phyloP scores from a whole-genome alignment of 257 asterid species.

The Solanum sparsipilum region DNA sequence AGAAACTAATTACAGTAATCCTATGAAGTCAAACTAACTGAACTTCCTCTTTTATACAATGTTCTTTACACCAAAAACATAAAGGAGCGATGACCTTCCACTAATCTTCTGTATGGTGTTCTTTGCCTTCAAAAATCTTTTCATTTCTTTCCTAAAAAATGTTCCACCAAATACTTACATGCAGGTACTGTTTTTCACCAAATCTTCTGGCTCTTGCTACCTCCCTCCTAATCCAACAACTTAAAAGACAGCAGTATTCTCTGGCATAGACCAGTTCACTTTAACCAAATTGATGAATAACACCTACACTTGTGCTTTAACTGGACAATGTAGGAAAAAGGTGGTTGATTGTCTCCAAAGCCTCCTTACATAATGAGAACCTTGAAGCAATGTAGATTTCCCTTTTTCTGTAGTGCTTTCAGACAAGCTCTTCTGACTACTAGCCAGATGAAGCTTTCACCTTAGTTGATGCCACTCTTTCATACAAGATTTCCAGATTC shows the following conservation, averaged over 20 bases:
- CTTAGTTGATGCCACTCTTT: neutral
- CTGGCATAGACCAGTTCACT: neutral
- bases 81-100: neutral
- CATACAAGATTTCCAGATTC: neutral
- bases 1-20: neutral
- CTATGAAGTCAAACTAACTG: neutral
- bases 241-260: neutral
- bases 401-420: neutral
- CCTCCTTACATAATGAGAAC: neutral
- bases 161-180: neutral
- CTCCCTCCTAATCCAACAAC: neutral
- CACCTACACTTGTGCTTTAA: neutral
- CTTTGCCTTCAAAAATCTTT: neutral
- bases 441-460: neutral
- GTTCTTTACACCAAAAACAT: neutral
- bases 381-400: neutral
- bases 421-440: neutral
- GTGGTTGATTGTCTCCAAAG: neutral
- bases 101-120: neutral
- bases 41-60: neutral
- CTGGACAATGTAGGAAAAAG: neutral
- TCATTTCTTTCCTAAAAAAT: neutral
- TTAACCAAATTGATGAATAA: neutral
- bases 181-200: neutral
- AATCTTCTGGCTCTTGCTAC: neutral